phyloP scores from a whole-genome alignment of 2,329 filamentous ascomycete species.

The Fusarium solani-melongenae region DNA sequence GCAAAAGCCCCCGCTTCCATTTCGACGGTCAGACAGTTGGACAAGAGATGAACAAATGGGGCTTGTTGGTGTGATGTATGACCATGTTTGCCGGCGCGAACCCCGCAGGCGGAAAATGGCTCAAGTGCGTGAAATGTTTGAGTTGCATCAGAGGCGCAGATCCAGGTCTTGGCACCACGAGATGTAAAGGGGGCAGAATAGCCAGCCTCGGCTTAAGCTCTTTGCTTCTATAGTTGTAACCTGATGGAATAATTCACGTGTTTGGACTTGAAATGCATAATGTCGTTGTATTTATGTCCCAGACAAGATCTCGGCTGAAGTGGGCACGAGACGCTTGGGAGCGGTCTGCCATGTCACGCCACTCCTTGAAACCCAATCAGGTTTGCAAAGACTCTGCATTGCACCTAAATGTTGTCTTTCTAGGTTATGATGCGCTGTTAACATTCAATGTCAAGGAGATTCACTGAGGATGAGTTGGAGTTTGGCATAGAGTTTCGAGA shows the following conservation, averaged over 20 bases:
- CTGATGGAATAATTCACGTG: not conserved
- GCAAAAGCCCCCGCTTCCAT: not conserved
- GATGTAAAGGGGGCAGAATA: not conserved
- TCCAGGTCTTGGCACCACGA: not conserved
- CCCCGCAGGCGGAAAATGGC: not conserved
- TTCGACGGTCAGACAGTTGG: not conserved
- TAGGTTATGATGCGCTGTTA: not conserved
- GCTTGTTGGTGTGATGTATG: not conserved
- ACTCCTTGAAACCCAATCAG: not conserved
- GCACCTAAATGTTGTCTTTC: not conserved
- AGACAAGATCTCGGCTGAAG: not conserved
- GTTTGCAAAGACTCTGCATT: not conserved
- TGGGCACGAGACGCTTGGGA: not conserved
- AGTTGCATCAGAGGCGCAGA: not conserved
- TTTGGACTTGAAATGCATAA: not conserved
- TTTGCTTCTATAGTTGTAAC: not conserved
- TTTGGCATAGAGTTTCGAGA: not conserved
- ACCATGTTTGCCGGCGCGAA: not conserved
- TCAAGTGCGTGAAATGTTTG: not conserved
- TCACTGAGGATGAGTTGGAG: not conserved
- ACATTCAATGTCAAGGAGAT: not conserved
- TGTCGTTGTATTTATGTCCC: not conserved
- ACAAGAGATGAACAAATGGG: not conserved
- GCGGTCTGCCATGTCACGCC: not conserved
- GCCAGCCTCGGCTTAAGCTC: not conserved